These are phyloP conservation scores for Pseudonitzschia multiseries DNA, from an alignment of 108 stramenopile species.

Conservation along the genomic window DNA sequence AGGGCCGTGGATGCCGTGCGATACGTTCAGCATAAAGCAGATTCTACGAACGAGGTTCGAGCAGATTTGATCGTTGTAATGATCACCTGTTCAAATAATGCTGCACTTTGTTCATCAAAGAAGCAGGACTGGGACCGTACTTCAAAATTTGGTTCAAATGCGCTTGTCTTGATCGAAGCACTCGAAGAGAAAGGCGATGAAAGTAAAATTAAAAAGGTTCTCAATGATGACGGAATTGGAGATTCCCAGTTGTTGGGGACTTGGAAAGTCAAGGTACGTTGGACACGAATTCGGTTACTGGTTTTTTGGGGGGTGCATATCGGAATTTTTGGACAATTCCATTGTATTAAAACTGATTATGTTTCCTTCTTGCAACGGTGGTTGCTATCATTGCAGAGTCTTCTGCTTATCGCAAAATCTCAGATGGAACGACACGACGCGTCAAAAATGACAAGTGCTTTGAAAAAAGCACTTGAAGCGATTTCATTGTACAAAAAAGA, in stretches of 20 bases:
- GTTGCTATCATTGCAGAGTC: slow-evolving; percentile 32
- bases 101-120: slow-evolving; percentile 70
- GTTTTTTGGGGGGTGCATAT: neutral
- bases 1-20: slow-evolving; percentile 73
- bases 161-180: slow-evolving; percentile 66
- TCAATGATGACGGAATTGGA: slow-evolving; percentile 48
- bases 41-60: slow-evolving; percentile 54
- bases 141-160: slow-evolving; percentile 55
- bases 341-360: neutral
- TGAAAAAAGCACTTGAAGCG: slow-evolving; percentile 48
- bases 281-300: neutral
- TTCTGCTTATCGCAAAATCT: slow-evolving; percentile 50
- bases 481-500: slow-evolving; percentile 44
- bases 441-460: slow-evolving; percentile 32
- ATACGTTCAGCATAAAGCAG: slow-evolving; percentile 68
- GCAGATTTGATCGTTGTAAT: slow-evolving; percentile 76
- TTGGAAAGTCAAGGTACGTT: slow-evolving; percentile 53
- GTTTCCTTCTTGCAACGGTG: neutral
- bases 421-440: slow-evolving; percentile 42
- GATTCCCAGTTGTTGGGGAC: slow-evolving; percentile 79
- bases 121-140: slow-evolving; percentile 56
- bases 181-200: slow-evolving; percentile 54
- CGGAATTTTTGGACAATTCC: no score
- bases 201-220: slow-evolving; percentile 56
- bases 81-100: slow-evolving; percentile 85